Evolutionary conservation across 192 early-diverging fungal genomes (phyloP), one percentile per base, ranked within the genome.

Genomic region (Powellomyces hirtus): DNA sequence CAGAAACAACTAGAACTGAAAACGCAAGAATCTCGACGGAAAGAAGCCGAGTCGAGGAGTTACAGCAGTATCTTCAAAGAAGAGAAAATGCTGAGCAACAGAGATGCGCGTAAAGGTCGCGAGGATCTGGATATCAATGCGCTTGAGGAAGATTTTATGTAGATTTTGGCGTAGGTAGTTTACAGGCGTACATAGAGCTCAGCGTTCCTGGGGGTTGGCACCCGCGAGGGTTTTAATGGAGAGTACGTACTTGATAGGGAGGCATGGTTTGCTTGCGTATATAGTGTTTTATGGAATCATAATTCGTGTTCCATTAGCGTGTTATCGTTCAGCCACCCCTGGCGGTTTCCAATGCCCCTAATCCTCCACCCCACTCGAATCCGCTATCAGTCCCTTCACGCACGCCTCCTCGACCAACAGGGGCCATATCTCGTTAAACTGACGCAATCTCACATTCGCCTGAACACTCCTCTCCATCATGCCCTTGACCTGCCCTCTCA

Each of bases 111-210:
- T 30, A 49, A 62, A 24, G 74, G 66, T 22, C 51, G 70, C 24
- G 31, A 38, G 22, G 56, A 52, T 35, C 14, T 52, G 6, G 26
- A 40, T 35, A 31, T 66, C 57, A 59, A 50, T 7, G 66, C 30
- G 8, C 22, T 70, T 14, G 81, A 80, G n/a, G 78, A 83, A 8
- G 75, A 79, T 57, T 83, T 83, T 52, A 83, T 83, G 81, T 83
- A 65, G 49, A n/a, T n/a, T n/a, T n/a, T 45, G n/a, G n/a, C n/a
- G n/a, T n/a, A n/a, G n/a, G n/a, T n/a, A n/a, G n/a, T n/a, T n/a
- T n/a, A n/a, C n/a, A n/a, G n/a, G n/a, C n/a, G n/a, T n/a, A n/a
- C n/a, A n/a, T n/a, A n/a, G n/a, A n/a, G n/a, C n/a, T n/a, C n/a
- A n/a, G n/a, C n/a, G n/a, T n/a, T n/a, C n/a, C n/a, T n/a, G n/a